Percentiles rank a stretch among this genome's conserved stretches.
Evolutionary conservation across 208 protist genomes (phyloP).

Genomic region (Tritrichomonas foetus): DNA sequence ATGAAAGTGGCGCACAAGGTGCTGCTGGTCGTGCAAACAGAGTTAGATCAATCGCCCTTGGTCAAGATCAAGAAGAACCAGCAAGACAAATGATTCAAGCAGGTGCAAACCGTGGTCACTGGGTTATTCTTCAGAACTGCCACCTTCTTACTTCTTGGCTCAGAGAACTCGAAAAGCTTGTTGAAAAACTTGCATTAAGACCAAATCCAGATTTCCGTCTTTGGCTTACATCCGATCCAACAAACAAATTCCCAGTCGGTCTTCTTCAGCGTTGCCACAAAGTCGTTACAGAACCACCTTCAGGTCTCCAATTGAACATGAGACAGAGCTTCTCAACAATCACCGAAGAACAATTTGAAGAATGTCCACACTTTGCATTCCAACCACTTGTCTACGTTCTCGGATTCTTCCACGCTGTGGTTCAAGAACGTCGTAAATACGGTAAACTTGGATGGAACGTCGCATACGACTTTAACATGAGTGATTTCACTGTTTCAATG

Average conservation of each 20-base stretch:
- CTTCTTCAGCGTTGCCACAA: conserved; percentile 60
- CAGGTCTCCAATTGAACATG: conserved; percentile 97
- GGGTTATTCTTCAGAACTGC: conserved; percentile 98
- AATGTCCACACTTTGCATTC: conserved; percentile 86
- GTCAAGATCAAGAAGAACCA: conserved; percentile 90
- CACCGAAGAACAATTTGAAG: conserved; percentile 64
- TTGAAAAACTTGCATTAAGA: conserved; percentile 70
- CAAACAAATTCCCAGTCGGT: conserved; percentile 84
- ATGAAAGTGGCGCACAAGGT: conserved; percentile 58
- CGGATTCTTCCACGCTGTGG: conserved; percentile 94
- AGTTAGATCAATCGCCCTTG: conserved; percentile 87
- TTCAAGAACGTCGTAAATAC: conserved; percentile 79
- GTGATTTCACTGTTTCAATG: conserved; percentile 93
- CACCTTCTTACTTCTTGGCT: conserved; percentile 94
- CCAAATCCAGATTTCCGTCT: conserved; percentile 92
- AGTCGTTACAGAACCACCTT: conserved; percentile 94
- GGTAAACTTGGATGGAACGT: conserved; percentile 92
- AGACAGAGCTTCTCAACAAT: conserved; percentile 86
- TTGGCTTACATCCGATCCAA: conserved; percentile 97
- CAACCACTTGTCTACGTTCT: conserved; percentile 91
- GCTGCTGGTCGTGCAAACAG: conserved; percentile 76
- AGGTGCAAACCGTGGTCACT: conserved; percentile 84
- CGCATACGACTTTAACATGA: conserved; percentile 98
- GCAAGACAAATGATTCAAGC: conserved; percentile 85
- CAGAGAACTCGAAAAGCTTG: conserved; percentile 89